phyloP scores from a whole-genome alignment of 345 rosid genomes.

The Sapria himalayana region DNA sequence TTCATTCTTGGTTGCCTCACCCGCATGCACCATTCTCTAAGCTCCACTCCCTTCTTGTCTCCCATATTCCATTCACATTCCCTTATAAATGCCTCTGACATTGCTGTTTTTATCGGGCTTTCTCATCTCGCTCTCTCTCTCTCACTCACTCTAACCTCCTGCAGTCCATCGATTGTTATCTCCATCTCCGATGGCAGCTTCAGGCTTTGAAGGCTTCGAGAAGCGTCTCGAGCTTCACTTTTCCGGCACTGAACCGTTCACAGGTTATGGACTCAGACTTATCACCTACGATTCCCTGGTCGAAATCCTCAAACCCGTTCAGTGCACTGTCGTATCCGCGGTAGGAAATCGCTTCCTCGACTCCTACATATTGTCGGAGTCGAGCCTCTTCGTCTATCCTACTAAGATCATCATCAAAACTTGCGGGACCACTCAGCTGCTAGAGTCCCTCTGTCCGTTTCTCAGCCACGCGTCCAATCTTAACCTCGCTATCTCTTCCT shows the following conservation, averaged over 20 bases:
- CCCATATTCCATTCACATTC: too few relatives aligned
- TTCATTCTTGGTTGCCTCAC: slow-evolving; percentile 90
- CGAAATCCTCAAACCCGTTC: slow-evolving; percentile 45
- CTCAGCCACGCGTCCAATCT: slow-evolving; percentile 34
- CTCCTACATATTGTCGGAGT: slow-evolving; percentile 88
- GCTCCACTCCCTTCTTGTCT: neutral
- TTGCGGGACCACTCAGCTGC: slow-evolving; percentile 93
- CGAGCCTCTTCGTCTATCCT: slow-evolving; percentile 86
- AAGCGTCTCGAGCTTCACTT: slow-evolving; percentile 87
- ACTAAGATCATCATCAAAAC: slow-evolving; percentile 91
- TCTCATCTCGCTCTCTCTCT: slow-evolving; percentile 12
- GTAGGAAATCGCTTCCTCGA: slow-evolving; percentile 66
- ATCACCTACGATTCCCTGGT: slow-evolving; percentile 51
- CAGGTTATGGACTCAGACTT: slow-evolving; percentile 44
- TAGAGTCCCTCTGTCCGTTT: slow-evolving; percentile 75
- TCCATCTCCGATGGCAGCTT: slow-evolving; percentile 36
- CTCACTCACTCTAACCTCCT: slow-evolving; percentile 15
- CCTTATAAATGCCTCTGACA: too few relatives aligned
- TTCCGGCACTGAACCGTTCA: slow-evolving; percentile 23
- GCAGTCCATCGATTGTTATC: slow-evolving; percentile 4
- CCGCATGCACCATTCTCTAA: slow-evolving; percentile 99
- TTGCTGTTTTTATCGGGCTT: too few relatives aligned
- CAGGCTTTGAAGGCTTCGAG: slow-evolving; percentile 99
- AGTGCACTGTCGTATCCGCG: slow-evolving; percentile 91
- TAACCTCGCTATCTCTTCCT: slow-evolving; percentile 32